A percentile compares a stretch with the other conserved stretches of the same genome.
These are phyloP conservation scores for Termitomyces bulborhizus DNA, from an alignment of 768 basidiomycete genomes.

Conservation along the genomic window DNA sequence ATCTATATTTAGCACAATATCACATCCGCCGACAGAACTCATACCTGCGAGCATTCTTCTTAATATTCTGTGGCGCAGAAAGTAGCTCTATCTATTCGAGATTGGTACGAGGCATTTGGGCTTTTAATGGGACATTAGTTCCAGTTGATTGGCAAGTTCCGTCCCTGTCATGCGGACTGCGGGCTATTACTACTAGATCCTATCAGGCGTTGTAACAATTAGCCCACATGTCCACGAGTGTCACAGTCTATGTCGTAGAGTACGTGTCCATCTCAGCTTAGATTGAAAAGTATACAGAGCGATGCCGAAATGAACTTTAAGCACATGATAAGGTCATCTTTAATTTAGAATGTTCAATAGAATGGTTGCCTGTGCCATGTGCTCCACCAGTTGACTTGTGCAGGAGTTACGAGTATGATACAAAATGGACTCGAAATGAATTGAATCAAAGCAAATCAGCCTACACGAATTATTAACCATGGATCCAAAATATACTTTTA, in stretches of 20 bases:
- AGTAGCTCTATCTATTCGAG: background rate
- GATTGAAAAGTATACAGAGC: background rate
- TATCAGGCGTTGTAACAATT: too few species aligned
- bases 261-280: constrained; percentile 15
- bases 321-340: background rate
- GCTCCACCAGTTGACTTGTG: too few species aligned
- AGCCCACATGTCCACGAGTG: too few species aligned
- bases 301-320: constrained; percentile 1
- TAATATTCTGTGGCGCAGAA: constrained; percentile 8
- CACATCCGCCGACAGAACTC: background rate
- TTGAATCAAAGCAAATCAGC: too few species aligned
- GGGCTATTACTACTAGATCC: background rate
- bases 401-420: too few species aligned
- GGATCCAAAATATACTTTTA: too few species aligned
- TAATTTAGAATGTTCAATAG: background rate
- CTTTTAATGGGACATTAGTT: background rate
- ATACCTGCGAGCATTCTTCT: background rate
- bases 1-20: background rate
- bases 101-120: background rate
- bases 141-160: constrained; percentile 1
- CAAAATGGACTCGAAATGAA: too few species aligned
- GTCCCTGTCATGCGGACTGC: background rate
- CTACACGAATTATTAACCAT: too few species aligned
- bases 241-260: too few species aligned
- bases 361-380: background rate